phyloP scores from a whole-genome alignment of 495 filamentous ascomycete genomes.

The Neurospora tetraspora region DNA sequence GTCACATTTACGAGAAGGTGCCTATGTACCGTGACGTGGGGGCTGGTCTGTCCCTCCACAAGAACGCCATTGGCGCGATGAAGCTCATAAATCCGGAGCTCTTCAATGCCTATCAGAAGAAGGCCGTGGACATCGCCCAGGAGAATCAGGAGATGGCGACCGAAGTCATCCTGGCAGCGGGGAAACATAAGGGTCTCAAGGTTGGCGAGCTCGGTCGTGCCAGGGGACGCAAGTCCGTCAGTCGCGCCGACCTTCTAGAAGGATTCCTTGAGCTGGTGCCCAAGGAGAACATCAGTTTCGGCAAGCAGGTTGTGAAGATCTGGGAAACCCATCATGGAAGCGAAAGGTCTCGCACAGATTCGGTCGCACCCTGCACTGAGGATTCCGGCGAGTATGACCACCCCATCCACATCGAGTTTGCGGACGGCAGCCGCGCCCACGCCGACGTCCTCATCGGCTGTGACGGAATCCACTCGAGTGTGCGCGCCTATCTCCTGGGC shows the following conservation, averaged over 20 bases:
- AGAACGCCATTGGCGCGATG: conserved; percentile 30
- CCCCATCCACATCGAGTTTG: conserved; percentile 22
- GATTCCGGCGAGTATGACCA: background rate
- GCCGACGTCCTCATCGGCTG: conserved; percentile 32
- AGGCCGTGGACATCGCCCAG: conserved; percentile 20
- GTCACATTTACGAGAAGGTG: conserved; percentile 25
- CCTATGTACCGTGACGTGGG: conserved; percentile 23
- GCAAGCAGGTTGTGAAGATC: conserved; percentile 20
- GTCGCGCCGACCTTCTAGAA: conserved; percentile 24
- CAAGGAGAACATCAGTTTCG: conserved; percentile 14
- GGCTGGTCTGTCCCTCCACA: conserved; percentile 29
- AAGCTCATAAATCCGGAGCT: conserved; percentile 23
- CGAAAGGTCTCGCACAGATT: background rate
- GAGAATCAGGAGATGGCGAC: conserved; percentile 26
- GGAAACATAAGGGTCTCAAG: conserved; percentile 15
- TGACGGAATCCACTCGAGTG: conserved; percentile 37
- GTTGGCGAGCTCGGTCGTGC: conserved; percentile 31
- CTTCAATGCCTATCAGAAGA: conserved; percentile 23
- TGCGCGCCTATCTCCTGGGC: conserved; percentile 31
- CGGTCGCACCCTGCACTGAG: background rate
- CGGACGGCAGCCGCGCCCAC: conserved; percentile 19
- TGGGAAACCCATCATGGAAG: conserved; percentile 1
- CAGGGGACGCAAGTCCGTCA: conserved; percentile 29
- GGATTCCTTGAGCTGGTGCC: conserved; percentile 24
- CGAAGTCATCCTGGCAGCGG: conserved; percentile 26